These are phyloP conservation scores for Juncus effusus DNA, from an alignment of 176 grass and related monocot genomes.

Conservation along the genomic window DNA sequence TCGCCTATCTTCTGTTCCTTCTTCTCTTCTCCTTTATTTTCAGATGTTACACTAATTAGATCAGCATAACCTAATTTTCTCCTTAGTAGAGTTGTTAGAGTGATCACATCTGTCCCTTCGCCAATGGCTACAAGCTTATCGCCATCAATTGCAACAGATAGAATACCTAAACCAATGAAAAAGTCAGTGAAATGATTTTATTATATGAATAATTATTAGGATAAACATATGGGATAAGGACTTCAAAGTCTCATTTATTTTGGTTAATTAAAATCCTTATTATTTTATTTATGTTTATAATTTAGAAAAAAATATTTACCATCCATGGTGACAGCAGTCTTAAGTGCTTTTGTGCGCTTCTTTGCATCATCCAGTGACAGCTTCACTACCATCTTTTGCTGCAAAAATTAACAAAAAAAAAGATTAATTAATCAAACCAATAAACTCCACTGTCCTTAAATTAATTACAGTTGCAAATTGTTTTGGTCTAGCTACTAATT, in stretches of 20 bases:
- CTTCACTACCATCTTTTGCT: slow-evolving; percentile 82
- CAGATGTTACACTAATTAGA: slow-evolving; percentile 45
- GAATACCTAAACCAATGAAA: slow-evolving; percentile 41
- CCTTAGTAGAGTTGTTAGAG: slow-evolving; percentile 41
- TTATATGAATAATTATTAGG: background rate
- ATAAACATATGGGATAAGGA: background rate
- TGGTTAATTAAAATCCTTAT: background rate
- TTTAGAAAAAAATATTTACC: slow-evolving; percentile 27
- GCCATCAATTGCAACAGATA: slow-evolving; percentile 44
- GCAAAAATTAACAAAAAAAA: slow-evolving; percentile 20
- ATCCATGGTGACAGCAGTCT: slow-evolving; percentile 49
- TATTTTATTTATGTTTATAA: background rate
- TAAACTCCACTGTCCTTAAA: background rate
- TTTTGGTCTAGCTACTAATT: background rate
- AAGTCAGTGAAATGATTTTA: slow-evolving; percentile 1
- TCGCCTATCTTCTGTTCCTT: slow-evolving; percentile 1
- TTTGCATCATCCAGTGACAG: slow-evolving; percentile 48
- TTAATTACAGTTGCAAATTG: background rate
- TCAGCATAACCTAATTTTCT: slow-evolving; percentile 47
- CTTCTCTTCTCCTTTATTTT: slow-evolving; percentile 5
- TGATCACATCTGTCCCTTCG: slow-evolving; percentile 43
- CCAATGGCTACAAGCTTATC: slow-evolving; percentile 49
- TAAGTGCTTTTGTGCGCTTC: slow-evolving; percentile 62
- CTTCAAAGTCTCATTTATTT: background rate
- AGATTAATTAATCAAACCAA: background rate